A percentile compares a stretch with the other conserved stretches of the same genome.
phyloP scores from a whole-genome alignment of 2,329 filamentous ascomycete genomes.

The Diplodia intermedia region DNA sequence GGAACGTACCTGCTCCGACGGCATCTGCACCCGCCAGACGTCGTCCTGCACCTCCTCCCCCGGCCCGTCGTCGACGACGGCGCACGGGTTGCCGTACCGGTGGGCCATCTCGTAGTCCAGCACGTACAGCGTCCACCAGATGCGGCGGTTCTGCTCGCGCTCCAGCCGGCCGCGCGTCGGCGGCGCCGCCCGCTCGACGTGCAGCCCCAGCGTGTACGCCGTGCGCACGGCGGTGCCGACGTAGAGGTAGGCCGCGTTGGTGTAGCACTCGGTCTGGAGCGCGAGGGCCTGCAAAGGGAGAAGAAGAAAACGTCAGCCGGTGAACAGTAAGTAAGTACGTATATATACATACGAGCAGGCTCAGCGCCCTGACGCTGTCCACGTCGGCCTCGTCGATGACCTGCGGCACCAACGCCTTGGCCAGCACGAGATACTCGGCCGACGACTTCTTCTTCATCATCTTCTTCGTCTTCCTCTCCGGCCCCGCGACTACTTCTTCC shows the following conservation, averaged over 20 bases:
- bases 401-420: constrained; percentile 44
- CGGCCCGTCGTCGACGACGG: constrained; percentile 41
- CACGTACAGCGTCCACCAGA: constrained; percentile 48
- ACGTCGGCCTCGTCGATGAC: constrained; percentile 48
- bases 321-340: too few relatives aligned
- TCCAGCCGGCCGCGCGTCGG: constrained; percentile 41
- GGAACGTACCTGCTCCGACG: constrained; percentile 44
- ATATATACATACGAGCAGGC: constrained; percentile 42
- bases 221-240: constrained; percentile 48
- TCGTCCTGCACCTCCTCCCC: constrained; percentile 36
- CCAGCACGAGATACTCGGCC: constrained; percentile 44
- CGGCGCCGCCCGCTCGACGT: constrained; percentile 44
- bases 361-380: constrained; percentile 47
- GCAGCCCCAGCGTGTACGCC: constrained; percentile 46
- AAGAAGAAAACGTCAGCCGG: neutral
- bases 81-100: constrained; percentile 45
- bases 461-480: neutral
- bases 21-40: constrained; percentile 40
- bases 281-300: constrained; percentile 37
- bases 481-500: constrained; percentile 33
- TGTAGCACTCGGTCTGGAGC: constrained; percentile 45
- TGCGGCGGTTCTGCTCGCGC: constrained; percentile 45
- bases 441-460: constrained; percentile 39
- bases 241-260: constrained; percentile 47
- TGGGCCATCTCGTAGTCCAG: constrained; percentile 47